phyloP scores from a whole-genome alignment of 306 rosid genomes.

The Dryas alaskensis region DNA sequence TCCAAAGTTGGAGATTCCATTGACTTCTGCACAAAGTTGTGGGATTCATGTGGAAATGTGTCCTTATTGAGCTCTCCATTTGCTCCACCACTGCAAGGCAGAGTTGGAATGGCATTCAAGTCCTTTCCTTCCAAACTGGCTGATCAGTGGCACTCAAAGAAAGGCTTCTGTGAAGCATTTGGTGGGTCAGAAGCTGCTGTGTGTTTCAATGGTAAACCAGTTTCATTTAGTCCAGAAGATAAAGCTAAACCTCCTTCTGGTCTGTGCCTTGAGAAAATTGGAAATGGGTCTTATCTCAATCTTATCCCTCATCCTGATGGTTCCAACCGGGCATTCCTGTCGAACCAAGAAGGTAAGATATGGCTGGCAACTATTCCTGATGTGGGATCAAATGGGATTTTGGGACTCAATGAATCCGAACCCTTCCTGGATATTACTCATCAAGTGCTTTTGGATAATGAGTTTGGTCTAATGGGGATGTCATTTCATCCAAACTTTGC shows the following conservation, averaged over 20 bases:
- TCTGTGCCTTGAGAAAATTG: slow-evolving; percentile 47
- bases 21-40: slow-evolving; percentile 27
- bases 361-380: slow-evolving; percentile 45
- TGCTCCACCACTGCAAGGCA: slow-evolving; percentile 23
- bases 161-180: slow-evolving; percentile 30
- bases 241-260: slow-evolving; percentile 25
- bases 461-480: slow-evolving; percentile 40
- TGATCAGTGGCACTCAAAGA: slow-evolving; percentile 20
- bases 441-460: slow-evolving; percentile 25
- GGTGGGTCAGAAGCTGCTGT: slow-evolving; percentile 21
- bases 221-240: slow-evolving; percentile 9
- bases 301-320: slow-evolving; percentile 53
- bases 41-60: slow-evolving; percentile 29
- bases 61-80: slow-evolving; percentile 29
- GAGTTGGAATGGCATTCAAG: background rate
- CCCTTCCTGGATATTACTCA: slow-evolving; percentile 38
- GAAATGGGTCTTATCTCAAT: slow-evolving; percentile 33
- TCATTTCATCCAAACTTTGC: slow-evolving; percentile 47
- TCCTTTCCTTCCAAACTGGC: slow-evolving; percentile 16
- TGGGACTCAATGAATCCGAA: slow-evolving; percentile 30
- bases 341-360: slow-evolving; percentile 31
- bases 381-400: slow-evolving; percentile 16
- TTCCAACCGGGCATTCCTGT: slow-evolving; percentile 36
- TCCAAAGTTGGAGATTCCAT: slow-evolving; percentile 10
- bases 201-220: slow-evolving; percentile 22